Conservation (phyloP, 352 stramenopile genomes). For the Phytophthora citrophthora region DNA sequence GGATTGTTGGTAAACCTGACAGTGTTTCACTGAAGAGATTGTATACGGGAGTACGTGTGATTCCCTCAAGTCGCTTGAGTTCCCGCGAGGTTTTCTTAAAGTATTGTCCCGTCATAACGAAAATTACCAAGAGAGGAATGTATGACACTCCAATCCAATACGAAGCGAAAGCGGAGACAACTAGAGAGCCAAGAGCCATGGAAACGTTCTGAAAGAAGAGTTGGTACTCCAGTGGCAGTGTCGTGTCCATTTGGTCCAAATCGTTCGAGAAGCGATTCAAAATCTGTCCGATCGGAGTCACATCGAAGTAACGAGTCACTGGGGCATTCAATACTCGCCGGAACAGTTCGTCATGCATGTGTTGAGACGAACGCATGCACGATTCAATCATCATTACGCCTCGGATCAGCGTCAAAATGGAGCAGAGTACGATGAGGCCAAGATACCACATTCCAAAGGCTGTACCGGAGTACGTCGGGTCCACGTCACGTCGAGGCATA, state of each 20-base stretch:
- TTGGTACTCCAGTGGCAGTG: slow-evolving; percentile 50
- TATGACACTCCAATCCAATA: slow-evolving; percentile 54
- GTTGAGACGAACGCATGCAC: slow-evolving; percentile 33
- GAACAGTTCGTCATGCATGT: slow-evolving; percentile 48
- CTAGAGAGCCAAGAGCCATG: slow-evolving; percentile 36
- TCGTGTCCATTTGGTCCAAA: slow-evolving; percentile 52
- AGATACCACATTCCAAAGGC: slow-evolving; percentile 45
- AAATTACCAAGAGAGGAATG: slow-evolving; percentile 65
- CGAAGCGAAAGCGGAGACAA: slow-evolving; percentile 49
- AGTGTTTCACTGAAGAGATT: slow-evolving; percentile 92
- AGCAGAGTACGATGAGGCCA: slow-evolving; percentile 34
- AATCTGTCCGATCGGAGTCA: slow-evolving; percentile 59
- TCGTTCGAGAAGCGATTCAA: slow-evolving; percentile 64
- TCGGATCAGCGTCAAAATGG: slow-evolving; percentile 21
- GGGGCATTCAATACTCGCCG: slow-evolving; percentile 48
- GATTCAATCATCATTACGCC: slow-evolving; percentile 35
- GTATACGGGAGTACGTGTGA: slow-evolving; percentile 91
- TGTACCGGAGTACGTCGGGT: slow-evolving; percentile 45
- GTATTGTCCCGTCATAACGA: slow-evolving; percentile 72
- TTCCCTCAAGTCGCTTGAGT: slow-evolving; percentile 92
- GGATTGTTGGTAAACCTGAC: slow-evolving; percentile 90
- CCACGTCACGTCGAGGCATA: slow-evolving; percentile 29
- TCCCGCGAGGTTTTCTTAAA: slow-evolving; percentile 85
- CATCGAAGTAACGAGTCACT: slow-evolving; percentile 57
- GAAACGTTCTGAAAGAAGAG: slow-evolving; percentile 31